Conservation (phyloP, 2,329 filamentous ascomycete species). For the Aureobasidium sp. region DNA sequence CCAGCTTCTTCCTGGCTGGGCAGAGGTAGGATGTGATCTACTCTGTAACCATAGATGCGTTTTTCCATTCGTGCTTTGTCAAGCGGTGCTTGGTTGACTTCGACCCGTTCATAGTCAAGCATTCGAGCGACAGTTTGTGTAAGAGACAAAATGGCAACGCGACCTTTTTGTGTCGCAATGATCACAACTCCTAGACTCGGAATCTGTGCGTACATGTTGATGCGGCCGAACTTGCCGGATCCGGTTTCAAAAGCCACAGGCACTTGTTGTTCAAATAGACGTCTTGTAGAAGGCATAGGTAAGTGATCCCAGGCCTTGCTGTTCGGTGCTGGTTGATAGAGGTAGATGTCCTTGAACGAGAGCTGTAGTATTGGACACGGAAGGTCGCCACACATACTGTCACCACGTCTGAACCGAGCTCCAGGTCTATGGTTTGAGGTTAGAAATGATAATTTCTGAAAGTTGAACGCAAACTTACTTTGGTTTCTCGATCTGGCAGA, state of each 20-base stretch:
- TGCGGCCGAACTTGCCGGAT: conserved; percentile 35
- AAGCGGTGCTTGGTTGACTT: not conserved
- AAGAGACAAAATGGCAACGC: conserved; percentile 53
- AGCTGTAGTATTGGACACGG: conserved; percentile 33
- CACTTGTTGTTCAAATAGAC: conserved; percentile 27
- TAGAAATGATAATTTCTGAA: not conserved
- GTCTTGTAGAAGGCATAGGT: conserved; percentile 20
- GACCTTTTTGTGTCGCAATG: conserved; percentile 57
- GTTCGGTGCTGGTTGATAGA: conserved; percentile 29
- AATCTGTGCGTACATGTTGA: conserved; percentile 56
- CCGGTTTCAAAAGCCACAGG: conserved; percentile 16
- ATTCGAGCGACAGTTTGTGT: conserved; percentile 31
- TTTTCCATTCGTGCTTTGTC: conserved; percentile 6
- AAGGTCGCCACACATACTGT: conserved; percentile 20
- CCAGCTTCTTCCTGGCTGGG: conserved; percentile 42
- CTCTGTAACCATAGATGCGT: conserved; percentile 36
- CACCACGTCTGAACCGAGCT: conserved; percentile 17
- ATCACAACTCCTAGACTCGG: conserved; percentile 63
- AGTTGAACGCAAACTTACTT: conserved; percentile 20
- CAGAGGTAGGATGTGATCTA: conserved; percentile 49
- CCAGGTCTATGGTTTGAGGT: not conserved
- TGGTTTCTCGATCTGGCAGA: conserved; percentile 14
- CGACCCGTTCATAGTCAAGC: not conserved
- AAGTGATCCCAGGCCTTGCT: conserved; percentile 1
- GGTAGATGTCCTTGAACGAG: conserved; percentile 35